Evolutionary conservation across 768 basidiomycete genomes (phyloP), one percentile per base, ranked within the genome.

Genomic region (Lanmaoa rubissima): DNA sequence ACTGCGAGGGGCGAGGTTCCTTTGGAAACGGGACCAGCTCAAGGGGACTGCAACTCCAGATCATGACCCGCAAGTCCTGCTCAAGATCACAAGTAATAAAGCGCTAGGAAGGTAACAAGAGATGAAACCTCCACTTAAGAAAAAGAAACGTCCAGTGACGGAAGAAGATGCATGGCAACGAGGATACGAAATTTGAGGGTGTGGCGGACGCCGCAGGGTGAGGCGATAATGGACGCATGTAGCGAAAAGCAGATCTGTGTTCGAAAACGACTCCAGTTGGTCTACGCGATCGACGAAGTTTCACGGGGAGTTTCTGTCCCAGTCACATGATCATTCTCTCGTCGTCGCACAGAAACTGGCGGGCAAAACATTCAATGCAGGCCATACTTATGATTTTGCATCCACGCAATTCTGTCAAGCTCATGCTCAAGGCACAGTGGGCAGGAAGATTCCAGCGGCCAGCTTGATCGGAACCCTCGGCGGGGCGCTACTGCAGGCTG

Each of bases 151-250:
- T 69, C 65, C 36, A 52, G 46, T 26, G 48, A 69, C 51, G 53
- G 65, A 58, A 61, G 58, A 38, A 47, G 55, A 53, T 54, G 26
- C 59, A 59, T 64, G 54, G 61, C 61, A 69, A 68, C 66, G 49
- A 66, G 42, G 59, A 50, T 35, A 53, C 45, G 54, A 59, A 53
- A 51, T 17, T 38, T 31, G 50, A 48, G 41, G 42, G 43, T 58
- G 66, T 66, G 65, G 65, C 65, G 62, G 53, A 66, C 59, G 55
- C 65, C 64, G 65, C 67, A 64, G 53, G 44, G 52, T 31, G 57
- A 54, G 55, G 43, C 54, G 58, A 40, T 50, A 39, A 54, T 60
- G 21, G 21, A 24, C 1, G 57, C 56, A 51, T 21, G 58, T 32
- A 50, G 35, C 41, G 32, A 39, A 60, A 53, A 56, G 55, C 38